Evolutionary conservation across 2,329 filamentous ascomycete species (phyloP), one percentile per base, ranked within the genome.

Genomic region (Fusarium drepaniforme): DNA sequence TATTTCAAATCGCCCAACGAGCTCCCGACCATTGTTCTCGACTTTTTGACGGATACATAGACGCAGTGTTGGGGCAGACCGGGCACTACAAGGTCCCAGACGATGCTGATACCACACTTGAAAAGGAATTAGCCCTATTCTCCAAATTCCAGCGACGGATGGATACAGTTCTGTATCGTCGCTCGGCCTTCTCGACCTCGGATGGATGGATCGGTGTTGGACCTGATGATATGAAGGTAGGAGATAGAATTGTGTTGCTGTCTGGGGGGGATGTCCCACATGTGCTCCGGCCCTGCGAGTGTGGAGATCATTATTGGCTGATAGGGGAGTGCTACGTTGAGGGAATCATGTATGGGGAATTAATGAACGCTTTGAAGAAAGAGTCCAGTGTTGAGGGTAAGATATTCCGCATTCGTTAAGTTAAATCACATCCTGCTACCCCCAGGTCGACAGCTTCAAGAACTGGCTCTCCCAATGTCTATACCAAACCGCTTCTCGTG

Each of bases 291-390:
- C 49, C 9, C n/a, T 58, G 49, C 8, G 21, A 21, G 5, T 58
- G 49, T 33, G 40, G 38, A 9, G 13, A 57, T 56, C 42, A 44
- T 4, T 65, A 65, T 21, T 12, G 18, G 25, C 8, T 65, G 3
- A 65, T 65, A 42, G 62, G 62, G n/a, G 62, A 65, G 18, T 65
- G 62, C 37, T 65, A 65, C 23, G 49, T 65, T 18, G 62, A 65
- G 21, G 62, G 62, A 13, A 53, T 65, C 5, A 64, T 65, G 62
- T 58, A 65, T 11, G 62, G 62, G 23, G 62, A 58, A 28, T 8
- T 59, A 18, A 56, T 42, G 18, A 38, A n/a, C 21, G 56, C 56
- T 18, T 25, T 38, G 35, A 13, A 25, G n/a, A 59, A 40, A 21
- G 56, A n/a, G 3, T 21, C 21, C 4, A 8, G 5, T 2, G 37